A percentile compares a stretch with the other conserved stretches of the same genome.
Conservation (phyloP, 208 protist genomes). For the Zelonia costaricensis region DNA sequence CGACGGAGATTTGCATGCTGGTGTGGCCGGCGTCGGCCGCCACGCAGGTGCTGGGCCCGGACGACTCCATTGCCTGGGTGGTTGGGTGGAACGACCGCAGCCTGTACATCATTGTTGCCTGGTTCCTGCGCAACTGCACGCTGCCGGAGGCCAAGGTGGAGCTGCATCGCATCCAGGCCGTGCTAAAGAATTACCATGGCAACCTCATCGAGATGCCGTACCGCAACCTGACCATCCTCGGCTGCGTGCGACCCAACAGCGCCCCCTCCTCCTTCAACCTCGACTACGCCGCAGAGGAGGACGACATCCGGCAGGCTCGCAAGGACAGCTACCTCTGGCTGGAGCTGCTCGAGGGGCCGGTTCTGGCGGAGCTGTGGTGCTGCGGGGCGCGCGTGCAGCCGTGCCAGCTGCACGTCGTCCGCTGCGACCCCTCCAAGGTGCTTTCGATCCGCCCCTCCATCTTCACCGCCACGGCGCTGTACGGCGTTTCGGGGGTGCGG, state of each 20-base stretch:
- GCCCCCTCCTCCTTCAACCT: conserved; percentile 1
- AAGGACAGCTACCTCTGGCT: conserved; percentile 79
- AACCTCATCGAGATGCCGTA: conserved; percentile 27
- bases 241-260: conserved; percentile 43
- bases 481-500: conserved; percentile 51
- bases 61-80: conserved; percentile 53
- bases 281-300: conserved; percentile 5
- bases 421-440: conserved; percentile 44
- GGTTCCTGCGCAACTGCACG: conserved; percentile 43
- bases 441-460: conserved; percentile 45
- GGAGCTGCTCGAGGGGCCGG: conserved; percentile 62
- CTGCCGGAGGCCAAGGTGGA: conserved; percentile 36
- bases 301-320: conserved; percentile 29
- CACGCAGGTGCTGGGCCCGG: conserved; percentile 12
- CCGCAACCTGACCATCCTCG: conserved; percentile 53
- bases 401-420: conserved; percentile 84
- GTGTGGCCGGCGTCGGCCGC: conserved; percentile 61
- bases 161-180: conserved; percentile 36
- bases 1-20: conserved; percentile 70
- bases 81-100: conserved; percentile 84
- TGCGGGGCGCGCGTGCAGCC: conserved; percentile 79
- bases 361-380: conserved; percentile 80
- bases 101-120: conserved; percentile 67
- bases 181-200: conserved; percentile 22
- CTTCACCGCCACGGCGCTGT: conserved; percentile 70